Conservation (phyloP, 768 basidiomycete genomes). For the Leccinum rimulosum region DNA sequence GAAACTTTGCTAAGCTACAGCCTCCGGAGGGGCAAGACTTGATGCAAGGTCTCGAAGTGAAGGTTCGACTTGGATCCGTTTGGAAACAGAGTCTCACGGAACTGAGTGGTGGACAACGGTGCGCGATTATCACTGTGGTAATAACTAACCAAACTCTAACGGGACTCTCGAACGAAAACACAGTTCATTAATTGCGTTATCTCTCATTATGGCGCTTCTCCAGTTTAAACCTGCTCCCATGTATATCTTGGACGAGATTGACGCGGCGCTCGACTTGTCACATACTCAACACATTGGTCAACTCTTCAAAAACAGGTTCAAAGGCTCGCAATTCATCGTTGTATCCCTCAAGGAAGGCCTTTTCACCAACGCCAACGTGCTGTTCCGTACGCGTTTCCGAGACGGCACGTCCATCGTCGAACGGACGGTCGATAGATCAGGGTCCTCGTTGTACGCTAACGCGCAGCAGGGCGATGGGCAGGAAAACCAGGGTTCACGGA, state of each 20-base stretch:
- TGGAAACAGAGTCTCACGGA: constrained; percentile 99
- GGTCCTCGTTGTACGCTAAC: constrained; percentile 40
- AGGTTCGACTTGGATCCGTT: constrained; percentile 89
- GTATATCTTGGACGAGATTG: constrained; percentile 99
- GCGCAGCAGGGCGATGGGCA: constrained; percentile 11
- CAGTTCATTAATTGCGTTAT: constrained; percentile 95
- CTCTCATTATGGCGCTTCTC: constrained; percentile 97
- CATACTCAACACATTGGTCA: constrained; percentile 98
- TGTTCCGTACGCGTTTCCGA: constrained; percentile 90
- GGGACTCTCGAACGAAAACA: neutral
- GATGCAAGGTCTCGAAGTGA: constrained; percentile 95
- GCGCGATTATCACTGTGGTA: constrained; percentile 21
- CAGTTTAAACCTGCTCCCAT: constrained; percentile 99
- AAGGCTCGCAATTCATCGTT: constrained; percentile 97
- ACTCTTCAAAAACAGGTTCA: constrained; percentile 96
- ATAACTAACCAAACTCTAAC: neutral
- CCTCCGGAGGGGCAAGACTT: constrained; percentile 93
- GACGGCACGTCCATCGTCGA: constrained; percentile 94
- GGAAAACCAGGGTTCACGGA: constrained; percentile 16
- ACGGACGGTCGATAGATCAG: constrained; percentile 66
- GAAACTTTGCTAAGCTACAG: constrained; percentile 93
- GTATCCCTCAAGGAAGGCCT: constrained; percentile 95
- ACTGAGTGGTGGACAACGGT: constrained; percentile 96
- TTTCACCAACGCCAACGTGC: constrained; percentile 95
- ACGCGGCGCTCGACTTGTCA: constrained; percentile 93